phyloP scores from a whole-genome alignment of 352 stramenopile species.

The Globisporangium radiosum region DNA sequence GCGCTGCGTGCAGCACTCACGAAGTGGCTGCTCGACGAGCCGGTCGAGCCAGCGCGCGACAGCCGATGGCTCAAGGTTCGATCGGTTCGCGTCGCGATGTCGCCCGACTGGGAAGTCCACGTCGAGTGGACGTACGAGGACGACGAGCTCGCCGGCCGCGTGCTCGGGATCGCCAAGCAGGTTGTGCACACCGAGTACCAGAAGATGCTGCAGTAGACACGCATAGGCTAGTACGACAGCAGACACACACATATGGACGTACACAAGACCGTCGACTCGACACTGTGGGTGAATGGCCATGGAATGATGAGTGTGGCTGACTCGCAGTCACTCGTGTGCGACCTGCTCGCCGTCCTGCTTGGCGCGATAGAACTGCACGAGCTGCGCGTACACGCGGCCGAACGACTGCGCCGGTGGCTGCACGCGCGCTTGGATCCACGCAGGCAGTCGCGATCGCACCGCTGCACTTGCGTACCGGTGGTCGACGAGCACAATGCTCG shows the following conservation, averaged over 20 bases:
- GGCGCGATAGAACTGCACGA: slow-evolving; percentile 72
- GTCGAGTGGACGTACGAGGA: slow-evolving; percentile 84
- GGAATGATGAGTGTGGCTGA: no score
- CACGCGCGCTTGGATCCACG: slow-evolving; percentile 80
- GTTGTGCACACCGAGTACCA: slow-evolving; percentile 64
- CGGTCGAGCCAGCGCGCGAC: slow-evolving; percentile 46
- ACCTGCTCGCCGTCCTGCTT: slow-evolving; percentile 22
- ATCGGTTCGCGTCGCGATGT: slow-evolving; percentile 58
- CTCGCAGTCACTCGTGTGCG: no score
- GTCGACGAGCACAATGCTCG: slow-evolving; percentile 95
- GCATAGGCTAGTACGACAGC: no score
- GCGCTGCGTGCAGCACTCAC: slow-evolving; percentile 35
- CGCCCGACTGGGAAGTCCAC: slow-evolving; percentile 72
- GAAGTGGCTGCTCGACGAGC: slow-evolving; percentile 60
- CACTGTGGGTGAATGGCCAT: no score
- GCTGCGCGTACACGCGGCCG: slow-evolving; percentile 60
- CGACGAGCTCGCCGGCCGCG: slow-evolving; percentile 71
- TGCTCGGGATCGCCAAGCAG: slow-evolving; percentile 80
- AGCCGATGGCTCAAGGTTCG: slow-evolving; percentile 72
- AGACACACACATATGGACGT: no score
- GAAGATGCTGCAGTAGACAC: slow-evolving; percentile 22
- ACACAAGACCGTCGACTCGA: no score
- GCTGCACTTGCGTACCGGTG: slow-evolving; percentile 82
- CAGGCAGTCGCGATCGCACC: slow-evolving; percentile 60
- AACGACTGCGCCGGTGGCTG: slow-evolving; percentile 51